Conservation (phyloP, 169 alveolate species). For the Cryptosporidium viatorum region DNA sequence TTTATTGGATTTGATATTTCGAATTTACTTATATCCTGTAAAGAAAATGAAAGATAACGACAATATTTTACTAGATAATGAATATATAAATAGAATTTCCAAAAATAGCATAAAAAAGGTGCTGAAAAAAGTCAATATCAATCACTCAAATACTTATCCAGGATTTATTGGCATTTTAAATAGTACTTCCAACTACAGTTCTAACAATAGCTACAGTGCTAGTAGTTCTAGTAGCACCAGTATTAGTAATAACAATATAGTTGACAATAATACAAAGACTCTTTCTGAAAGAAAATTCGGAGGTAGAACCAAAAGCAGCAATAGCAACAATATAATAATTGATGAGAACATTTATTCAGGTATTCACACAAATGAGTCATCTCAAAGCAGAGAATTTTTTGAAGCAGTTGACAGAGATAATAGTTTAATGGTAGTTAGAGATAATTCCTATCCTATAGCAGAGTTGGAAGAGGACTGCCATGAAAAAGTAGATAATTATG, state of each 20-base stretch:
- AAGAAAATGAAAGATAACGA: background rate
- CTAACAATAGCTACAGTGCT: background rate
- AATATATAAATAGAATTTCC: constrained; percentile 20
- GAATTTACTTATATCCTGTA: background rate
- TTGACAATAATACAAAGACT: too few relatives aligned
- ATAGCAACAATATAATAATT: background rate
- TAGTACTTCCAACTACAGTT: background rate
- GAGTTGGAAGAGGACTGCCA: background rate
- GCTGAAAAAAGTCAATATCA: background rate
- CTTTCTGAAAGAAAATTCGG: background rate
- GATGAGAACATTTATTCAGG: background rate
- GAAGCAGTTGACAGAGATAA: background rate
- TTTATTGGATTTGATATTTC: background rate
- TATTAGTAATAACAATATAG: background rate
- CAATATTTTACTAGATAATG: constrained; percentile 40
- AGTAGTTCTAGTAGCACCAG: background rate
- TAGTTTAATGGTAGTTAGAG: too few relatives aligned
- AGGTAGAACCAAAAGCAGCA: background rate
- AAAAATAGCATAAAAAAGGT: constrained; percentile 12
- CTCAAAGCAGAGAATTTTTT: background rate
- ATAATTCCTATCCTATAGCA: background rate
- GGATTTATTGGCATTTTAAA: background rate
- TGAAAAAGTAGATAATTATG: background rate
- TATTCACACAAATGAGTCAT: background rate
- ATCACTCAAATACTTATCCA: background rate